Base-by-base conservation (phyloP, 1,284 basidiomycete genomes). In the Sphagnurus paluster region DNA sequence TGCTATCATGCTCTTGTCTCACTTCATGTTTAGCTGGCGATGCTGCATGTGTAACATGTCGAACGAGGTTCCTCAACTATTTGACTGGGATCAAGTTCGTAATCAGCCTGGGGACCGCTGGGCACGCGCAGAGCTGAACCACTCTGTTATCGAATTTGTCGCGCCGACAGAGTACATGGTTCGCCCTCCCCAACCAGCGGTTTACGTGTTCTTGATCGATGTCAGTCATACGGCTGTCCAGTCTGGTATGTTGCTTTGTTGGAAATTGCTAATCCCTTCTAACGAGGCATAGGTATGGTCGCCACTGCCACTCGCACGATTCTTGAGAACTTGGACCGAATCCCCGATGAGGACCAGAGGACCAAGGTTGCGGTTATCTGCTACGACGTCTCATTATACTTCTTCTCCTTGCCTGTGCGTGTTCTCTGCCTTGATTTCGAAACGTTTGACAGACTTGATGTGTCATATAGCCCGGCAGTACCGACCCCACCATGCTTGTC, bases 111-210 rank as follows among this genome's bases (percentile, higher is more conserved):
- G 92, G 5, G 96, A 99, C 69, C 77, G 97, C 48, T 99, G 96
- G 93, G 74, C 83, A 38, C 85, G 97, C 52, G 84, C 91, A 5
- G 97, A 99, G 71, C 79, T 99, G 50, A 98, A 97, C 64, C 84
- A 93, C 66, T 82, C 86, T 39, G 91, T 91, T 14, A 93, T 99
- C 50, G 97, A 99, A 68, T 99, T 89, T 62, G 89, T 99, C 50
- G 97, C 97, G 2, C 96, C 97, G 7, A 96, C 95, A 1, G 97
- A 99, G 71, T 99, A 99, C 72, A 98, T 99, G 96, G 94, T 94
- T 60, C 90, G 97, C 54, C 91, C 97, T 13, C 97, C 97, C 32
- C 97, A 98, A 68, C 93, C 97, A 9, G 93, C 95, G 13, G 92
- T 97, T 43, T 98, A 98, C 69, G 83, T 96, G 45, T 98, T 99